A percentile compares a stretch with the other conserved stretches of the same genome.
phyloP scores from a whole-genome alignment of 495 filamentous ascomycete genomes.

The Aspergillus ellipticus region DNA sequence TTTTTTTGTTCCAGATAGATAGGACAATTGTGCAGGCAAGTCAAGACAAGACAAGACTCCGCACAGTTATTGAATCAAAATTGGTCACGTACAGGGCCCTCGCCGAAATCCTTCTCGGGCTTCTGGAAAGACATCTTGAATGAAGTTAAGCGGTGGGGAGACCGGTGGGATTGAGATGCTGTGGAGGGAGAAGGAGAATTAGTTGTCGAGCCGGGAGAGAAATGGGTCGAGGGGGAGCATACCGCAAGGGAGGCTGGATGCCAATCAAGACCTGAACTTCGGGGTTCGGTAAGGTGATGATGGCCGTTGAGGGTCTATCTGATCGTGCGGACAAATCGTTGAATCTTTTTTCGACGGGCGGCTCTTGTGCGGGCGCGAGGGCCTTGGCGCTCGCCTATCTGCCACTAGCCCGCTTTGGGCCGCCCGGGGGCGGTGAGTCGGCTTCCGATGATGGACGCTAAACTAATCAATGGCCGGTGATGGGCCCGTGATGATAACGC shows the following conservation, averaged over 20 bases:
- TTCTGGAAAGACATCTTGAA: slow-evolving; percentile 93
- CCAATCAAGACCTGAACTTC: slow-evolving; percentile 61
- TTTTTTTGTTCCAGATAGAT: background rate
- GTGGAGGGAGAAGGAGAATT: slow-evolving; percentile 1
- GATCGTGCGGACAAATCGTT: slow-evolving; percentile 8
- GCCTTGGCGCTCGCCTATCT: slow-evolving; percentile 46
- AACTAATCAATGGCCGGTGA: background rate
- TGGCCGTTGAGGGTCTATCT: slow-evolving; percentile 38
- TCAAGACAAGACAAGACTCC: too few relatives aligned
- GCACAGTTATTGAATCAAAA: background rate
- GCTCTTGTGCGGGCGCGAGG: slow-evolving; percentile 31
- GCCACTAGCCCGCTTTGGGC: slow-evolving; percentile 28
- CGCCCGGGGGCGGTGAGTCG: slow-evolving; percentile 22
- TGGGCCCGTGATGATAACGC: background rate
- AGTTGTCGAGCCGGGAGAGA: background rate
- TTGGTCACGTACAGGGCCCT: slow-evolving; percentile 62
- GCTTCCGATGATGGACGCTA: background rate
- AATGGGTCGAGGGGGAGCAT: slow-evolving; percentile 5
- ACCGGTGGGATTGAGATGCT: slow-evolving; percentile 26
- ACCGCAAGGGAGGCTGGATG: slow-evolving; percentile 31
- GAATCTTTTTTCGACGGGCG: slow-evolving; percentile 11
- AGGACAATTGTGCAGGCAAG: background rate
- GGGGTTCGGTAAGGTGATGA: slow-evolving; percentile 81
- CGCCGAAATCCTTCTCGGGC: slow-evolving; percentile 89
- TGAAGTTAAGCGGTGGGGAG: slow-evolving; percentile 24